phyloP scores from a whole-genome alignment of 2,329 filamentous ascomycete genomes.

The Lasiodiplodia theobromae region DNA sequence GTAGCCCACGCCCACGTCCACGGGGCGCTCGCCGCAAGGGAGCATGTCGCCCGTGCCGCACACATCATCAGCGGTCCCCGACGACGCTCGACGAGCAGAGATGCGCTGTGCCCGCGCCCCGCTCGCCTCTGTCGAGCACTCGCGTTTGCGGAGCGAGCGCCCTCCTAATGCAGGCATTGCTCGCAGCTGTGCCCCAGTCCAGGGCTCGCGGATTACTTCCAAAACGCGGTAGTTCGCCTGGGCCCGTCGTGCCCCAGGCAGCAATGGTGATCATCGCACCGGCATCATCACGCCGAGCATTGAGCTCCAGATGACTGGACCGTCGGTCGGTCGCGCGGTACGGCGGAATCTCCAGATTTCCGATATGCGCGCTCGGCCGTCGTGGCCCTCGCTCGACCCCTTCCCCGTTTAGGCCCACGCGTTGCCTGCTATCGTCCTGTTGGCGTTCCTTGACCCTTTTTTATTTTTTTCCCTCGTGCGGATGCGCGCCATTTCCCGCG shows the following conservation, averaged over 20 bases:
- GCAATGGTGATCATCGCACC: conserved; percentile 22
- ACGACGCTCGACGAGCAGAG: conserved; percentile 1
- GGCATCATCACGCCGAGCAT: conserved; percentile 22
- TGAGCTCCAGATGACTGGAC: conserved; percentile 12
- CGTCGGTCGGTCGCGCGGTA: conserved; percentile 10
- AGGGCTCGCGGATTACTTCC: conserved; percentile 19
- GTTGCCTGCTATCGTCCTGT: not conserved
- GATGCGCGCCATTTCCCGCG: conserved; percentile 8
- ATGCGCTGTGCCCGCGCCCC: not conserved
- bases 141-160: not conserved
- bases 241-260: conserved; percentile 24
- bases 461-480: not conserved
- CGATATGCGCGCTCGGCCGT: conserved; percentile 8
- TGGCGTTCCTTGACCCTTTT: conserved; percentile 8
- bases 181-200: conserved; percentile 4
- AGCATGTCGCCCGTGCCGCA: conserved; percentile 19
- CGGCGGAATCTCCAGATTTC: conserved; percentile 25
- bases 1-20: conserved; percentile 18
- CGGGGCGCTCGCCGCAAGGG: conserved; percentile 17
- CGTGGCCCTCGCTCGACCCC: not conserved
- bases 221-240: conserved; percentile 10
- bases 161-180: not conserved
- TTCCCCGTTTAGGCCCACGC: conserved; percentile 7
- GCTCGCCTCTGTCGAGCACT: not conserved
- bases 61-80: conserved; percentile 2